Base-by-base conservation (phyloP, 139 green algal genomes). In the Dunaliella primolecta region DNA sequence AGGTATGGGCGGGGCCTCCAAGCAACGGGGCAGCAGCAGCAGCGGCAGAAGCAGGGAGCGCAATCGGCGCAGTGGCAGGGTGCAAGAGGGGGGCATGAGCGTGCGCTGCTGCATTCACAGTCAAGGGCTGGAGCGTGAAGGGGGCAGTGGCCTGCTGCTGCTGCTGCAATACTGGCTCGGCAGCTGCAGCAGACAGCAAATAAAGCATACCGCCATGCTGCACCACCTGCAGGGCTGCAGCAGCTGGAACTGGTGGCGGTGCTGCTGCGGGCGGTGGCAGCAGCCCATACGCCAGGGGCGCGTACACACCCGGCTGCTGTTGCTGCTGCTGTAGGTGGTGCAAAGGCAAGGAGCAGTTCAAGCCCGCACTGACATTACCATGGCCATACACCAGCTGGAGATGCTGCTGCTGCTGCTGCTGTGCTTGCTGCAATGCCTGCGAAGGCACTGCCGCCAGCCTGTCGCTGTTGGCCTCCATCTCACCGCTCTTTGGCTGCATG, bases 251-350 rank as follows among this genome's bases (percentile, higher is more conserved):
- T n/a, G 32, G 25, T 29, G 55, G 27, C 74, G 33, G 31, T 31
- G 15, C n/a, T 80, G 81, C 81, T 79, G 64, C 81, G 0, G 64
- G 33, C n/a, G 64, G 70, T 74, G 82, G 56, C 82, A 81, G 82
- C 71, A 38, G 71, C 71, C 33, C 27, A 1, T 31, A n/a, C 71
- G 70, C 34, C 78, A 27, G 2, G 36, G 33, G 37, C 1, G 1
- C 35, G 36, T 29, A 3, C 36, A 24, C 23, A 27, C 3, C 35
- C 25, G 35, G 57, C 11, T 31, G 77, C 33, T 0, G 77, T 29
- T 34, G 80, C n/a, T 46, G 74, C 72, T n/a, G 83, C 83, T 11
- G 36, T 74, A 81, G 70, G 71, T 0, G 72, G 24, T 29, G 30
- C n/a, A 38, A 37, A n/a, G n/a, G n/a, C n/a, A n/a, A n/a, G n/a